Conservation (phyloP, 2,329 filamentous ascomycete species). For the Trichoderma sp. region DNA sequence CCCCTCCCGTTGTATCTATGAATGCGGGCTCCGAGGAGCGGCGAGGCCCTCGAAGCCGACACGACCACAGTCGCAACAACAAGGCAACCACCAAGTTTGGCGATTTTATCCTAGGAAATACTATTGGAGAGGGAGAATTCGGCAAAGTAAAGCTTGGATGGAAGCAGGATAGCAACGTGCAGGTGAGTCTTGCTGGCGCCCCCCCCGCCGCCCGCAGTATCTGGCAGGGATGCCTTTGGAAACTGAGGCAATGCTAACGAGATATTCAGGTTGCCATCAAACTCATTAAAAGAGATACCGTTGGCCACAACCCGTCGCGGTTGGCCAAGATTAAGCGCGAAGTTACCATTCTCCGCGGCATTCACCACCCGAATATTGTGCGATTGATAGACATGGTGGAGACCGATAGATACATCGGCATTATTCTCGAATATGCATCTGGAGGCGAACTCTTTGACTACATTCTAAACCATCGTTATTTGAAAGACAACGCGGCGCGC, state of each 20-base stretch:
- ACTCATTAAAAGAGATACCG: conserved; percentile 85
- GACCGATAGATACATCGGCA: conserved; percentile 94
- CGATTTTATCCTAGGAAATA: conserved; percentile 93
- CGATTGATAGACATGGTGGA: conserved; percentile 97
- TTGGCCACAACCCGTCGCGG: conserved; percentile 83
- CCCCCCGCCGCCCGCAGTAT: neutral
- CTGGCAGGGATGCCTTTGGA: neutral
- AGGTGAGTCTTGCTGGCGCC: conserved; percentile 46
- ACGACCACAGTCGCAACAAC: conserved; percentile 52
- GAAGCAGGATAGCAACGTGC: conserved; percentile 90
- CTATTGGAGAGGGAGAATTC: conserved; percentile 95
- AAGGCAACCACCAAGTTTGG: conserved; percentile 81
- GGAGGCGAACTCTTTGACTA: conserved; percentile 98
- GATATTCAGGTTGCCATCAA: conserved; percentile 82
- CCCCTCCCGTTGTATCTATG: conserved; percentile 44
- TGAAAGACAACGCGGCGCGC: conserved; percentile 89
- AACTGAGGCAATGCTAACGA: neutral
- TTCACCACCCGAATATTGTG: conserved; percentile 96
- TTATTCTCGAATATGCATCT: conserved; percentile 96
- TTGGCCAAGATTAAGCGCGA: conserved; percentile 97
- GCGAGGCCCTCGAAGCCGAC: conserved; percentile 53
- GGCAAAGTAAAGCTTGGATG: conserved; percentile 98
- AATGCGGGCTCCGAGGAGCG: conserved; percentile 46
- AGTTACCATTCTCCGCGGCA: conserved; percentile 81
- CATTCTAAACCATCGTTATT: conserved; percentile 92